Conservation (phyloP, 2,329 filamentous ascomycete species). For the Lecanicillium sp. region DNA sequence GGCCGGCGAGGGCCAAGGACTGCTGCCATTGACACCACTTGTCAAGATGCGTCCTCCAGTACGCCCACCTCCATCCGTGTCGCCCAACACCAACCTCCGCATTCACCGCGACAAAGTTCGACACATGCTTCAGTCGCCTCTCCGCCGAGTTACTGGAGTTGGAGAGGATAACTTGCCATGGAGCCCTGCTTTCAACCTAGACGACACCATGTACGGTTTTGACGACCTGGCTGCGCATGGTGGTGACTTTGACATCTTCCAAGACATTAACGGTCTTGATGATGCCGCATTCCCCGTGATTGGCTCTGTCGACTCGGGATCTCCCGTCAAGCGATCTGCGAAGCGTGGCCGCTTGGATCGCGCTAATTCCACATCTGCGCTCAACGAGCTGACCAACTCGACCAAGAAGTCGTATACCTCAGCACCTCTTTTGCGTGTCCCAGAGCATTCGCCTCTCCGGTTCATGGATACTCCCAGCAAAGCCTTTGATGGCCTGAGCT, state of each 20-base stretch:
- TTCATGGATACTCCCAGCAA: conserved; percentile 50
- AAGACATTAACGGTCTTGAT: conserved; percentile 24
- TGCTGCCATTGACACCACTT: conserved; percentile 73
- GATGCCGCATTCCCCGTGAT: conserved; percentile 27
- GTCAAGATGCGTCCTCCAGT: conserved; percentile 65
- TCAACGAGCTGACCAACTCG: conserved; percentile 51
- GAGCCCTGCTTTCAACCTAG: conserved; percentile 60
- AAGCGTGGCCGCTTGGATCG: conserved; percentile 55
- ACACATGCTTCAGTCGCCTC: conserved; percentile 72
- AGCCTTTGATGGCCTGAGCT: conserved; percentile 43
- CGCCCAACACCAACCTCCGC: conserved; percentile 84
- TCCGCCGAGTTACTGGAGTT: conserved; percentile 34
- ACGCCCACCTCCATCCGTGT: conserved; percentile 62
- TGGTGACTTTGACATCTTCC: conserved; percentile 56
- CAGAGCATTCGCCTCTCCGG: conserved; percentile 28
- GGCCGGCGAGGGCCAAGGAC: conserved; percentile 48
- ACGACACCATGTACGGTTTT: conserved; percentile 43
- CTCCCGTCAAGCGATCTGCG: conserved; percentile 56
- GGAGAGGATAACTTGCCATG: conserved; percentile 45
- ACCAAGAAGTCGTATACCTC: conserved; percentile 43
- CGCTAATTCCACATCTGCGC: conserved; percentile 51
- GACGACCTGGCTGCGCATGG: conserved; percentile 41
- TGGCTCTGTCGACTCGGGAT: conserved; percentile 46
- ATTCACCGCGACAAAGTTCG: conserved; percentile 80
- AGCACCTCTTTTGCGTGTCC: conserved; percentile 41